A percentile compares a stretch with the other conserved stretches of the same genome.
Conservation (phyloP, 257 asterid species). For the Solanum bulbocastanum region DNA sequence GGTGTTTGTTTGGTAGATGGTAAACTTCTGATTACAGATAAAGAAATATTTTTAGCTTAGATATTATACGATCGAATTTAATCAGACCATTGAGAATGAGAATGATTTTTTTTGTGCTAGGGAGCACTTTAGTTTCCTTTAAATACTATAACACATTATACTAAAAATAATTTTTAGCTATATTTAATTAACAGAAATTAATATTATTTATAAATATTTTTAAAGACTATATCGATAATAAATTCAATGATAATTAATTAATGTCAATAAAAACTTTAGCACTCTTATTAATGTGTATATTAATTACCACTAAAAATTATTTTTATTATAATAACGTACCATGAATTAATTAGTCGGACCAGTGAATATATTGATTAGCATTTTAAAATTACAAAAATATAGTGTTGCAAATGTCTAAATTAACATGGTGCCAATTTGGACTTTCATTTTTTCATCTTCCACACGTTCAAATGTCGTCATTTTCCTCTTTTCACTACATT, state of each 20-base stretch:
- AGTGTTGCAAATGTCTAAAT: neutral
- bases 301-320: neutral
- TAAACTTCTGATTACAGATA: too few species aligned
- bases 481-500: neutral
- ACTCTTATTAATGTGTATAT: too few species aligned
- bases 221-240: too few species aligned
- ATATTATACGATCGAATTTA: too few species aligned
- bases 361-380: neutral
- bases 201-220: too few species aligned
- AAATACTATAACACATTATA: neutral
- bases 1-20: neutral
- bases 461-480: neutral
- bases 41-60: neutral
- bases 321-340: neutral
- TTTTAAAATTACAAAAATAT: too few species aligned
- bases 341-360: neutral
- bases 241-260: too few species aligned
- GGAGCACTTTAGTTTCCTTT: neutral
- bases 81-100: neutral
- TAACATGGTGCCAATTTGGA: neutral
- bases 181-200: too few species aligned
- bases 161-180: too few species aligned
- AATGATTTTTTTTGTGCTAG: neutral
- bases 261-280: rapidly evolving
- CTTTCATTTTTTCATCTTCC: neutral